Conservation (phyloP, 208 protist species). For the Herpetomonas samuelpessoai region DNA sequence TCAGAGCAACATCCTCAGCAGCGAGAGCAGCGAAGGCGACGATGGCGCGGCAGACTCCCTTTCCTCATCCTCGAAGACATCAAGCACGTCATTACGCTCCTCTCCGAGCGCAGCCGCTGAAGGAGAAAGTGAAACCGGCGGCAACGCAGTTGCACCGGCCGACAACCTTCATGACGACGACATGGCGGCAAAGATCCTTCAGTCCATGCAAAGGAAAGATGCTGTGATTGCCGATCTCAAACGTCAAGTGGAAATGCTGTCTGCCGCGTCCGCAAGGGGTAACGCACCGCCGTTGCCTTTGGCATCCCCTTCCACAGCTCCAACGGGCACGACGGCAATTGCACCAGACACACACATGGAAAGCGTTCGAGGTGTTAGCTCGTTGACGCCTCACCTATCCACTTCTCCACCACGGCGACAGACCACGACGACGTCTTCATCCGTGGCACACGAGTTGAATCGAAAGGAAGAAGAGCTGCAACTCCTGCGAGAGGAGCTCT, state of each 20-base stretch:
- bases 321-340: not conserved
- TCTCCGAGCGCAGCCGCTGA: not conserved
- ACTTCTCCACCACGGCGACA: too few relatives aligned
- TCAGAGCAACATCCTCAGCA: not conserved
- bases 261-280: conserved; percentile 7
- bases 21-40: not conserved
- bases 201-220: conserved; percentile 28
- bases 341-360: too few relatives aligned
- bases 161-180: conserved; percentile 7
- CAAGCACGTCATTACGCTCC: not conserved
- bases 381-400: too few relatives aligned
- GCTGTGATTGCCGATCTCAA: conserved; percentile 17
- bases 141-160: not conserved
- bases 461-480: conserved; percentile 5
- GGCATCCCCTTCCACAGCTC: not conserved
- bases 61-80: not conserved
- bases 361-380: too few relatives aligned
- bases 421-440: not conserved
- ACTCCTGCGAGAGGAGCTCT: conserved; percentile 2
- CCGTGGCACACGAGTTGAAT: not conserved
- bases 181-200: conserved; percentile 19
- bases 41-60: not conserved
- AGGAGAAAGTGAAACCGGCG: too few relatives aligned
- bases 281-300: too few relatives aligned
- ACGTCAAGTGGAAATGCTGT: conserved; percentile 2